These are phyloP conservation scores for Cylindrotheca closterium DNA, from an alignment of 108 stramenopile genomes.

Conservation along the genomic window DNA sequence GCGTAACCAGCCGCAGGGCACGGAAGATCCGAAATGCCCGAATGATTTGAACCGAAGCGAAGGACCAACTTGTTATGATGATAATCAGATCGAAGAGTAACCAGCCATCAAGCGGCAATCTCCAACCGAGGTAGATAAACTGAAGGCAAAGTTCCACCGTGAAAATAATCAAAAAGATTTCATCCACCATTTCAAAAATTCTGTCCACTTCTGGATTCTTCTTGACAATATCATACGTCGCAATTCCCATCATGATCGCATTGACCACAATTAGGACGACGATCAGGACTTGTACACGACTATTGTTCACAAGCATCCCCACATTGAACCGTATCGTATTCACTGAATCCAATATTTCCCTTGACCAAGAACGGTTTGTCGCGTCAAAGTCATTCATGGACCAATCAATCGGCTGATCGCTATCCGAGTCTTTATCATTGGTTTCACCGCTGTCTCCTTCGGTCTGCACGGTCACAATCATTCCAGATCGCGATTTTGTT, in stretches of 20 bases:
- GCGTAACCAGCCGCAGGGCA: constrained; percentile 70
- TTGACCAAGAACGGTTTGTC: background rate
- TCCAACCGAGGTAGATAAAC: constrained; percentile 51
- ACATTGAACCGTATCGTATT: constrained; percentile 29
- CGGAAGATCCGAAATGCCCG: constrained; percentile 81
- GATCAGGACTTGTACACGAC: constrained; percentile 49
- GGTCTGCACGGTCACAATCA: background rate
- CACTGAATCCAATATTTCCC: constrained; percentile 11
- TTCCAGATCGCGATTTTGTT: background rate
- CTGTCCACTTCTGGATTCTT: constrained; percentile 22
- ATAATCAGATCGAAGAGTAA: constrained; percentile 73
- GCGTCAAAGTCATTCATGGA: background rate
- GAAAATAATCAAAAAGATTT: constrained; percentile 64
- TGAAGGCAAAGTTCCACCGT: constrained; percentile 67
- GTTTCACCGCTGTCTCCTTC: background rate
- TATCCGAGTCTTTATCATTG: background rate
- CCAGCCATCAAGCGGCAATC: constrained; percentile 62
- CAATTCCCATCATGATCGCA: constrained; percentile 78
- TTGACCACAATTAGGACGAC: constrained; percentile 61
- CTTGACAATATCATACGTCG: constrained; percentile 59
- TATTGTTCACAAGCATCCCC: constrained; percentile 57
- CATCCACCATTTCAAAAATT: constrained; percentile 47
- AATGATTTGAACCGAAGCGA: constrained; percentile 55
- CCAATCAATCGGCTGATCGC: background rate
- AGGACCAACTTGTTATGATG: constrained; percentile 63